Percentiles rank a stretch among this genome's conserved stretches.
These are phyloP conservation scores for Colletotrichum cereale DNA, from an alignment of 2,329 filamentous ascomycete species.

Conservation along the genomic window DNA sequence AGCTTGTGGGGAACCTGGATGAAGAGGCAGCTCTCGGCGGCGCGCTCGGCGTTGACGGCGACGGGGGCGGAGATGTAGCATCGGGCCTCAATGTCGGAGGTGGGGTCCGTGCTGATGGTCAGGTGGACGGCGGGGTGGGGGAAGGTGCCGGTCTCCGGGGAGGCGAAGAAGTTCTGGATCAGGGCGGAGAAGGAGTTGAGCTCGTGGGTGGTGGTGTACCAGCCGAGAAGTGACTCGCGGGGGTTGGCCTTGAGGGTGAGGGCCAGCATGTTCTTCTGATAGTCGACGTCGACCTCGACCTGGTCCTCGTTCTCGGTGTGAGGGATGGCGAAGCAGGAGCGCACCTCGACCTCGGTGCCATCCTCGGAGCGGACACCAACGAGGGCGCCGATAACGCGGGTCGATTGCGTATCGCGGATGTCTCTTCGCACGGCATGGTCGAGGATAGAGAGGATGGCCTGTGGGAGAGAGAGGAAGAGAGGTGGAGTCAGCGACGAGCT, in stretches of 20 bases:
- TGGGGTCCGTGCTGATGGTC: conserved; percentile 91
- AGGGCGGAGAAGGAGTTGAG: conserved; percentile 98
- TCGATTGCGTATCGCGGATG: conserved; percentile 80
- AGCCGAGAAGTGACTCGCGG: conserved; percentile 93
- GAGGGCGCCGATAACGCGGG: conserved; percentile 96
- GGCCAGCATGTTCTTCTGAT: conserved; percentile 99
- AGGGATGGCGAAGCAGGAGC: conserved; percentile 96
- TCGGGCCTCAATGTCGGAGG: conserved; percentile 88
- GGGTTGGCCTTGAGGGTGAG: conserved; percentile 94
- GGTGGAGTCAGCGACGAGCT: conserved; percentile 25
- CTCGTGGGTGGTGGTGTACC: conserved; percentile 98
- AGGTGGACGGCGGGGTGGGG: conserved; percentile 98
- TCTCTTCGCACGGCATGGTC: conserved; percentile 96
- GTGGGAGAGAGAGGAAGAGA: conserved; percentile 4
- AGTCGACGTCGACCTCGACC: conserved; percentile 99
- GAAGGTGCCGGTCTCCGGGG: conserved; percentile 96
- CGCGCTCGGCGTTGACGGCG: conserved; percentile 93
- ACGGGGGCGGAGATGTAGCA: conserved; percentile 97
- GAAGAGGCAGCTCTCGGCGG: conserved; percentile 96
- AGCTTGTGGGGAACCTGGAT: conserved; percentile 97
- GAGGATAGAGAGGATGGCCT: conserved; percentile 82
- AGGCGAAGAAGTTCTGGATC: conserved; percentile 99
- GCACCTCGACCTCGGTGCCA: conserved; percentile 95
- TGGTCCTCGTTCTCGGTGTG: conserved; percentile 99
- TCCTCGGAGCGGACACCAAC: conserved; percentile 95